phyloP scores from a whole-genome alignment of 805 yeast genomes.

The Komagataella pseudopastoris region DNA sequence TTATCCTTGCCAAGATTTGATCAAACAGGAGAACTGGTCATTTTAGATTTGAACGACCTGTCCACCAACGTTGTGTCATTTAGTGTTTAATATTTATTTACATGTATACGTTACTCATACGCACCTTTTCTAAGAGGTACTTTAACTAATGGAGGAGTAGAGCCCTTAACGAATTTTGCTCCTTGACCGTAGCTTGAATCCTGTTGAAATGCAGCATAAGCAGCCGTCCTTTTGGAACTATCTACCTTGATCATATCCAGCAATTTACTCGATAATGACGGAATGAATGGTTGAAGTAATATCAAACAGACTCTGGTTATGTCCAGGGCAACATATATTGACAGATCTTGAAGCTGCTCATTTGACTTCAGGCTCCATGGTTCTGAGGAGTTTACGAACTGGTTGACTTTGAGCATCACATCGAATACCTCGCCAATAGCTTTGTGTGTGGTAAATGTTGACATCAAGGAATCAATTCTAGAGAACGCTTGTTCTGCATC shows the following conservation, averaged over 20 bases:
- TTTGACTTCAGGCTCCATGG: constrained; percentile 56
- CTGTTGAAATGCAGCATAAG: constrained; percentile 35
- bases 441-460: constrained; percentile 34
- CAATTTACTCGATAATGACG: constrained; percentile 40
- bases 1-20: constrained; percentile 63
- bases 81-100: neutral
- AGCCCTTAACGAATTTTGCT: constrained; percentile 19
- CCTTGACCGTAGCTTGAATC: constrained; percentile 50
- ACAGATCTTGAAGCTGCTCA: constrained; percentile 28
- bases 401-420: constrained; percentile 45
- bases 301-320: constrained; percentile 55
- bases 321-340: constrained; percentile 58
- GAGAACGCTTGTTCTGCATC: constrained; percentile 12
- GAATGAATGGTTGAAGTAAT: constrained; percentile 60
- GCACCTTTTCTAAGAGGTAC: constrained; percentile 7
- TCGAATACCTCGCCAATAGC: constrained; percentile 50
- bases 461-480: constrained; percentile 27
- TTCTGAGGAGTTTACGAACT: constrained; percentile 48
- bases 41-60: constrained; percentile 45
- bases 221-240: constrained; percentile 22
- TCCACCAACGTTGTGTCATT: constrained; percentile 35
- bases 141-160: constrained; percentile 16
- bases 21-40: constrained; percentile 47
- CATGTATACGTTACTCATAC: constrained; percentile 3
- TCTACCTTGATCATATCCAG: constrained; percentile 53